Conservation (phyloP, 352 stramenopile genomes). For the Globisporangium echinulatum region DNA sequence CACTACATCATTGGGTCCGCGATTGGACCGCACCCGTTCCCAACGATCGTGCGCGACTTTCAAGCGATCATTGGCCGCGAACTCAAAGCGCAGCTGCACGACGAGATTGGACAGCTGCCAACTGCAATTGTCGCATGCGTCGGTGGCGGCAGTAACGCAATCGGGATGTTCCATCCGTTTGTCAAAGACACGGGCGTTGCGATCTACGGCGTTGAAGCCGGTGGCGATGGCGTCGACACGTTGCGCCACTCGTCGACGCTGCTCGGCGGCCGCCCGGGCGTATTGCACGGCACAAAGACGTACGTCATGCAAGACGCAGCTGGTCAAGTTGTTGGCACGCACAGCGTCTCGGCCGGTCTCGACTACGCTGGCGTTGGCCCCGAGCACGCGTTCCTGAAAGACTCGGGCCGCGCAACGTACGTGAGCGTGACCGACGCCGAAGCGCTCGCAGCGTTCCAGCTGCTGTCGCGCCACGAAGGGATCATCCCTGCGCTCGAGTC, state of each 20-base stretch:
- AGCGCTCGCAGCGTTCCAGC: slow-evolving; percentile 95
- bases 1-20: slow-evolving; percentile 99
- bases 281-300: slow-evolving; percentile 96
- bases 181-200: slow-evolving; percentile 89
- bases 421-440: slow-evolving; percentile 95
- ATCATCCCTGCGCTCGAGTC: slow-evolving; percentile 98
- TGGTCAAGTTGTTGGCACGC: slow-evolving; percentile 94
- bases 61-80: slow-evolving; percentile 95
- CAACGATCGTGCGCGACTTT: slow-evolving; percentile 98
- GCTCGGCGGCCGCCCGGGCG: slow-evolving; percentile 89
- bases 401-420: slow-evolving; percentile 93
- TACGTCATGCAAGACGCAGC: slow-evolving; percentile 96
- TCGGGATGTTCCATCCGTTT: slow-evolving; percentile 98
- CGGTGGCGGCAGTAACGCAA: slow-evolving; percentile 97
- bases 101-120: slow-evolving; percentile 93
- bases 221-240: slow-evolving; percentile 89
- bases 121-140: slow-evolving; percentile 97
- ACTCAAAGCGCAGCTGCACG: slow-evolving; percentile 91
- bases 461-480: slow-evolving; percentile 93
- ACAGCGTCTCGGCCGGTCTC: slow-evolving; percentile 94
- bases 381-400: slow-evolving; percentile 97
- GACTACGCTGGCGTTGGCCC: slow-evolving; percentile 98
- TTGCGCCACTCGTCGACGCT: slow-evolving; percentile 93
- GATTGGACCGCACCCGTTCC: slow-evolving; percentile 97
- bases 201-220: slow-evolving; percentile 96